phyloP scores from a whole-genome alignment of 345 rosid genomes.

The Zanthoxylum bungeanum region DNA sequence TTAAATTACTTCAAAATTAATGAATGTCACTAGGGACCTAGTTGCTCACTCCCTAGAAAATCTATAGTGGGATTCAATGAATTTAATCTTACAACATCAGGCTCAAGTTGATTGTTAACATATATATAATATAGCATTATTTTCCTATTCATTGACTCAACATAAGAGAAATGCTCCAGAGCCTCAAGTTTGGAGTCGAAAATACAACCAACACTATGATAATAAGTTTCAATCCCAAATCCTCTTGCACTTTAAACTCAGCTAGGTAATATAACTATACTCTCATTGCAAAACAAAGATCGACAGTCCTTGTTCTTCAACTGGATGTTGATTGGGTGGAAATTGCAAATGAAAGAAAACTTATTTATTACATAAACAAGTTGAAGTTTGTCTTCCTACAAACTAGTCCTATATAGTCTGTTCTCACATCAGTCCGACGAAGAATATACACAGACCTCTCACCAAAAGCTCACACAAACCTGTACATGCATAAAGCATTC shows the following conservation, averaged over 20 bases:
- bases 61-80: too few species aligned
- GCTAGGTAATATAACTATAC: too few species aligned
- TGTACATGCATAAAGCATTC: constrained; percentile 16
- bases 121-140: too few species aligned
- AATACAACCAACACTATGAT: too few species aligned
- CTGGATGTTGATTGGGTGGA: background rate
- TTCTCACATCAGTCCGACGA: background rate
- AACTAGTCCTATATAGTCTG: background rate
- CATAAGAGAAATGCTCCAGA: background rate
- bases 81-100: too few species aligned
- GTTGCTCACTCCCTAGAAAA: too few species aligned
- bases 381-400: background rate
- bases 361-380: background rate
- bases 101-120: too few species aligned
- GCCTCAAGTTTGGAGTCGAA: background rate
- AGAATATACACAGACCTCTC: background rate
- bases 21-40: too few species aligned
- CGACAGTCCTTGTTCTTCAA: too few species aligned
- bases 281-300: too few species aligned
- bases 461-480: constrained; percentile 1
- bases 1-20: too few species aligned
- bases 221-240: background rate
- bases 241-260: background rate
- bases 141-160: background rate
- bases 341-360: background rate